Evolutionary conservation across 305 asterid genomes (phyloP), one percentile per base, ranked within the genome.

Genomic region (Solanum hybrid): DNA sequence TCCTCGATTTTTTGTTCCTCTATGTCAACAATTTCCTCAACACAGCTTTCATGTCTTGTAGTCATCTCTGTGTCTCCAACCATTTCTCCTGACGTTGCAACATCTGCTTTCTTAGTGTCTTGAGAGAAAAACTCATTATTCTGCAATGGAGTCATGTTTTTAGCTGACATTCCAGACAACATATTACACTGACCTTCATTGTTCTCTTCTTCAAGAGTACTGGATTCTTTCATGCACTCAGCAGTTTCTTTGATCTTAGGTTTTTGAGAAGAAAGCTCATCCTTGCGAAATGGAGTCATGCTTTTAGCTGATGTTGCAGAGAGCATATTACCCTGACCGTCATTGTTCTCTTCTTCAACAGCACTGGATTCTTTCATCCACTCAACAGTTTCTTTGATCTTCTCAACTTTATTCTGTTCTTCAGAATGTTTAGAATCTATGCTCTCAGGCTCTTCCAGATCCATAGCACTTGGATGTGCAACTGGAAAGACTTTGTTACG

Each of bases 271-370:
- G 90, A 86, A 90, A 89, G 88, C 51, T 90, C 89, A 85, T 45
- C 89, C 61, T 26, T 89, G n/a, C 36, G 31, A 61, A 91, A 80
- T 80, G 89, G 89, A 39, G 89, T 89, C 82, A 78, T 86, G 79
- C 36, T 68, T 31, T 88, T 86, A 38, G 79, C 88, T 88, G 93
- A 27, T 83, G 92, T 57, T 82, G 83, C 91, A 78, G 87, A 91
- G 57, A 92, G 88, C 90, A 89, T 85, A 79, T 86, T 90, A 79
- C 92, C 90, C 90, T 90, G 92, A 89, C 87, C 27, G 70, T 89
- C 87, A 81, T n/a, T 81, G 87, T 38, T 81, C 87, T 81, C n/a
- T 24, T 37, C 33, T 38, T 38, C 87, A 38, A 38, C 34, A 38
- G 87, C 68, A 37, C 87, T 26, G 68, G 34, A 38, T 81, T 24